phyloP scores from a whole-genome alignment of 176 grass and related monocot genomes.

The Musa schizocarpa region DNA sequence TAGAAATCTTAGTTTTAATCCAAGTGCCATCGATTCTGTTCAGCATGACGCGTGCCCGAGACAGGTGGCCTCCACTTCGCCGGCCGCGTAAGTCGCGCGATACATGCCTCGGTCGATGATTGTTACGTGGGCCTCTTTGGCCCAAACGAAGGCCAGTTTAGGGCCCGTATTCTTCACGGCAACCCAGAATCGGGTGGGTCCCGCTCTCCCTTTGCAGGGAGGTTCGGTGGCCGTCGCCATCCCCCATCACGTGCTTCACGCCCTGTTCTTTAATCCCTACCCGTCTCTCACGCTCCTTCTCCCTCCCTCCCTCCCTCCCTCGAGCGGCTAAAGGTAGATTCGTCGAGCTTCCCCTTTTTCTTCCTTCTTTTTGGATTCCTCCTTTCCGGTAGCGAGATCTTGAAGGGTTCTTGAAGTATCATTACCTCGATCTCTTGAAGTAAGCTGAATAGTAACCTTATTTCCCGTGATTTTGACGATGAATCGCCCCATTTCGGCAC shows the following conservation, averaged over 20 bases:
- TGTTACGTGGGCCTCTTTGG: no score
- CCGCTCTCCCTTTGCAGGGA: background rate
- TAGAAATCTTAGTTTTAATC: no score
- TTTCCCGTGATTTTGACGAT: background rate
- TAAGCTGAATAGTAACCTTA: background rate
- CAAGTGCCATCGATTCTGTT: no score
- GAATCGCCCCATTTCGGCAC: background rate
- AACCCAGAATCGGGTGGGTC: no score
- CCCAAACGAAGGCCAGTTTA: no score
- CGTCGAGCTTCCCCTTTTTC: background rate
- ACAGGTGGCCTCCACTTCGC: no score
- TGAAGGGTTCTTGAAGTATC: background rate
- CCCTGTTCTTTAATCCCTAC: background rate
- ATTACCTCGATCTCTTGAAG: background rate
- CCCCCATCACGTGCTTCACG: background rate
- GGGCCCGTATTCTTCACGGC: no score
- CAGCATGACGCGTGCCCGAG: no score
- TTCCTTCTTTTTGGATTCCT: background rate
- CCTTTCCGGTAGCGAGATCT: background rate
- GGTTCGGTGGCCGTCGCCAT: background rate
- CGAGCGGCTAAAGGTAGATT: background rate
- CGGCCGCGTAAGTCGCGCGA: no score
- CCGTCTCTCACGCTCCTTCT: background rate
- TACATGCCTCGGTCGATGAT: no score
- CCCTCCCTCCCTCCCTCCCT: background rate